Evolutionary conservation across 805 yeast species (phyloP).

Genomic region (Cyberlindnera mrakii): DNA sequence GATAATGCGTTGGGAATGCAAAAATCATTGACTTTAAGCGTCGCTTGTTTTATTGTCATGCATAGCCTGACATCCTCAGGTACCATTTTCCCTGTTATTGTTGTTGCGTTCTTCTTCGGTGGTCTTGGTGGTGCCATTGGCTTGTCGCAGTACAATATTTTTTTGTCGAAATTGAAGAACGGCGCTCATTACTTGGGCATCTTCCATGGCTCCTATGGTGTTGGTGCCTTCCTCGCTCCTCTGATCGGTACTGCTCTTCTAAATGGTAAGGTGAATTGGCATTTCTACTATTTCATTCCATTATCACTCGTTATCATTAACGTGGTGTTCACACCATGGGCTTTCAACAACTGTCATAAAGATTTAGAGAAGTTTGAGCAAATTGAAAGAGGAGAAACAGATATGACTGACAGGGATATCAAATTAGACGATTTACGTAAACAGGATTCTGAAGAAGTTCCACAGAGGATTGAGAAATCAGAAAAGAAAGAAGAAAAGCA

Average conservation of each 20-base stretch:
- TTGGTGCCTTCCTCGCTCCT: conserved; percentile 61
- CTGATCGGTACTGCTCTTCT: conserved; percentile 51
- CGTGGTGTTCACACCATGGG: conserved; percentile 27
- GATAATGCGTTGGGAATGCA: conserved; percentile 35
- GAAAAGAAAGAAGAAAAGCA: conserved; percentile 4
- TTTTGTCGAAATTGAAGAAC: conserved; percentile 35
- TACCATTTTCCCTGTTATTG: conserved; percentile 41
- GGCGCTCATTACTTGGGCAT: conserved; percentile 45
- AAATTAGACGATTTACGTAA: not conserved
- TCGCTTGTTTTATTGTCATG: conserved; percentile 31
- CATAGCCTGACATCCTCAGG: conserved; percentile 43
- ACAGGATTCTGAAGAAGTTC: not conserved
- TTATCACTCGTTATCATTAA: conserved; percentile 35
- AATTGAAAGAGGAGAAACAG: conserved; percentile 4
- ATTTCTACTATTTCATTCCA: conserved; percentile 47
- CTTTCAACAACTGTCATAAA: conserved; percentile 41
- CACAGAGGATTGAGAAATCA: not conserved
- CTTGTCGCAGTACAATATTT: conserved; percentile 46
- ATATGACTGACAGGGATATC: not conserved
- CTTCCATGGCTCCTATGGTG: conserved; percentile 57
- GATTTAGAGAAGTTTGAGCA: conserved; percentile 27
- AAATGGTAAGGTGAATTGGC: conserved; percentile 47
- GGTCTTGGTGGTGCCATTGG: conserved; percentile 50
- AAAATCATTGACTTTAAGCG: conserved; percentile 35
- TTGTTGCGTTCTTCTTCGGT: conserved; percentile 47